Evolutionary conservation across 129 eudicot genomes (phyloP), one percentile per base, ranked within the genome.

Genomic region (Artemisia argyi): DNA sequence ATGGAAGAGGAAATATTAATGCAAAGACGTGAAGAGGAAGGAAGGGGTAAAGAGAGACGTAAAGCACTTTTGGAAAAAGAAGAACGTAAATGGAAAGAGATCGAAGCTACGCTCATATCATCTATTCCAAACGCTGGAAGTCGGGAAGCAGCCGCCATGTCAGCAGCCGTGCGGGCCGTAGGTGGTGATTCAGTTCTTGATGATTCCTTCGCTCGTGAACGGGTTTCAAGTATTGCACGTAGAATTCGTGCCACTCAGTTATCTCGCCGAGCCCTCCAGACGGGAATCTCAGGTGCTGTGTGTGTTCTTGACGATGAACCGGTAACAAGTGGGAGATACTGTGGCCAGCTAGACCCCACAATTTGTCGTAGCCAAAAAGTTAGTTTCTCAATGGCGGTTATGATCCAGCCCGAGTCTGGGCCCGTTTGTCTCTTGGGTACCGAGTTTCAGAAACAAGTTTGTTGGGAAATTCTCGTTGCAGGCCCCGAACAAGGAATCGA

Each of bases 1-100:
- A 95, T 95, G 99, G 99, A 95, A 83, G 99, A 95, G 78, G 99
- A 95, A 76, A 87, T 91, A 53, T 83, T 95, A 52, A 86, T 91
- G 90, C 99, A 91, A 73, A 88, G 99, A 74, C 99, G 99, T 56
- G 97, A 95, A 86, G 99, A 95, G 71, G 99, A 95, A 92, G 99
- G 99, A 3, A 82, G 88, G 66, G 99, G 99, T 61, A 95, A 95
- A 80, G 99, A 95, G 83, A 83, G 99, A 73, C 86, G 99, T 65
- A 95, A 95, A 81, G 97, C 99, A 50, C 97, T 95, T 52, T 39
- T 88, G 82, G 99, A 95, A 80, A 95, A 88, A 81, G 99, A 95
- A 81, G 99, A 95, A 73, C 89, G 99, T 22, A 95, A 95, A 81
- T 95, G 99, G 99, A 95, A 95, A 79, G 99, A 95, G 78, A 83